Conservation (phyloP, 1,284 basidiomycete genomes). For the Salmacisia buchloeana region DNA sequence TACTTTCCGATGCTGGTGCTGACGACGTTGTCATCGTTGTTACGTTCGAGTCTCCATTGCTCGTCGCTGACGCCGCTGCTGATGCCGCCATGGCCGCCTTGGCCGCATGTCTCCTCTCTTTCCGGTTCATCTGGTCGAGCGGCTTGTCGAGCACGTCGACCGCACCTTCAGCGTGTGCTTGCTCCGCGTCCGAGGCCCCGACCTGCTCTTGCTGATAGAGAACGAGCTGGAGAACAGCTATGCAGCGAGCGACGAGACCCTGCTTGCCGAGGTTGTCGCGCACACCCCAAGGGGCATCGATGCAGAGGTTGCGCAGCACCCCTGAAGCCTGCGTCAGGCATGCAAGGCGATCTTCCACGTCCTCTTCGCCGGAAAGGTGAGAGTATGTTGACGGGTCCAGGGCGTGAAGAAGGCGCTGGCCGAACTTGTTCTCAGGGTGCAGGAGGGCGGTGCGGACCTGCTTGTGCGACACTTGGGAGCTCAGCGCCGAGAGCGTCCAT, state of each 20-base stretch:
- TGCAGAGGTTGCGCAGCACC: slow-evolving; percentile 45
- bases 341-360: background rate
- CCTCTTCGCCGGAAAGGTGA: background rate
- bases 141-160: slow-evolving; percentile 33
- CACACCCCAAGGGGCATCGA: slow-evolving; percentile 30
- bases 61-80: background rate
- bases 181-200: slow-evolving; percentile 11
- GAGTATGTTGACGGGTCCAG: slow-evolving; percentile 22
- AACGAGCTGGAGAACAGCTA: slow-evolving; percentile 9
- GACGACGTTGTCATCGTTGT: background rate
- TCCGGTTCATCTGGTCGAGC: slow-evolving; percentile 47
- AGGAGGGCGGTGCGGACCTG: slow-evolving; percentile 20
- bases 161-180: slow-evolving; percentile 24
- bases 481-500: slow-evolving; percentile 45
- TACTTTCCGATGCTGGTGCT: slow-evolving; percentile 5
- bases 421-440: slow-evolving; percentile 30
- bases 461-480: slow-evolving; percentile 28
- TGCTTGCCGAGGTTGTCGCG: slow-evolving; percentile 31
- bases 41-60: background rate
- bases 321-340: slow-evolving; percentile 36
- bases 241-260: slow-evolving; percentile 26
- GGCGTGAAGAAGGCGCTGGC: slow-evolving; percentile 34
- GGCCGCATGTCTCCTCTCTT: slow-evolving; percentile 43
- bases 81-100: slow-evolving; percentile 22
- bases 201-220: slow-evolving; percentile 12